Base-by-base conservation (phyloP, 1,139 yeast species). In the Scheffersomyces insectosa region DNA sequence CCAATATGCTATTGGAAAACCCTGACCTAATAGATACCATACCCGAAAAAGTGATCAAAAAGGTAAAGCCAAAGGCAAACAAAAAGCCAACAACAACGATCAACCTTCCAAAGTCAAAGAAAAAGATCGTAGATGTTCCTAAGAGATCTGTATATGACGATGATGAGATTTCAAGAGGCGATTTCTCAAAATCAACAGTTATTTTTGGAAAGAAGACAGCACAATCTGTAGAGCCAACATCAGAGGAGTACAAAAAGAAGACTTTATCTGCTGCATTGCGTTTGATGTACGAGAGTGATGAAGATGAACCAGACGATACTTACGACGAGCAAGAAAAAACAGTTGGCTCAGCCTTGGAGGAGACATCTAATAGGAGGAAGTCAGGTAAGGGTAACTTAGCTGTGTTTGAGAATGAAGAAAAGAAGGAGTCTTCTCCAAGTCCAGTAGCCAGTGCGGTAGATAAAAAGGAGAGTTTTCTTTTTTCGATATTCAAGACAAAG, bases 261-360 rank as follows among this genome's bases (percentile, higher is more conserved):
- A 82, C 88, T 0, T 63, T 88, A 37, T 71, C 78, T 8, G 79
- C 84, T 38, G 91, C 95, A 0, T 67, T 88, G 50, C 66, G 80
- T 42, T 62, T 85, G 51, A 68, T 87, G 47, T 84, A 86, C 54
- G 87, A 84, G 39, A 77, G 82, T 15, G 93, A 86, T 48, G 96
- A 87, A 54, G 83, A 79, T 55, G 95, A 87, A 51, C 83, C 87
- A 3, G 97, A 88, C 59, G 96, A 89, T 54, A 87, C 95, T 0
- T 88, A 88, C 57, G 85, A 80, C 41, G 95, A 85, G 36, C 85
- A 85, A 31, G 95, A 85, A 45, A 59, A 59, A 42, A 68, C 75
- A 4, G 60, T 68, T 5, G 72, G 76, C 0, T 52, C 56, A 3
- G 70, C 66, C 0, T 41, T 56, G 13, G 62, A 53, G 25, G 59